phyloP scores from a whole-genome alignment of 192 early-diverging fungal species.

The Obelidium mucronatum region DNA sequence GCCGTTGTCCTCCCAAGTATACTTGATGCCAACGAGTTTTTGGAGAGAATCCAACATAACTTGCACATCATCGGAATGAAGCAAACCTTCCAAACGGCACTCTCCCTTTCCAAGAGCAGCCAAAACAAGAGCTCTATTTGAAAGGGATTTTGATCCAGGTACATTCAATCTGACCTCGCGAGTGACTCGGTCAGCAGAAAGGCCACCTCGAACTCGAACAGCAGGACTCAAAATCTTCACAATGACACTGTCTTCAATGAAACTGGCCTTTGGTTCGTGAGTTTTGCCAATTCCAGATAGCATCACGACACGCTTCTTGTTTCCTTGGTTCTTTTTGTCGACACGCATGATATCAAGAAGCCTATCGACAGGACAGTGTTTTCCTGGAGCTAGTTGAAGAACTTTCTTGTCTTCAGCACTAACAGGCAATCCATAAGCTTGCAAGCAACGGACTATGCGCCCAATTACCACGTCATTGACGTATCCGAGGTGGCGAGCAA shows the following conservation, averaged over 20 bases:
- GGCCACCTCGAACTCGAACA: slow-evolving; percentile 56
- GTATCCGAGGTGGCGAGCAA: slow-evolving; percentile 86
- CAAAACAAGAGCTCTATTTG: slow-evolving; percentile 92
- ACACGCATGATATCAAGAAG: slow-evolving; percentile 92
- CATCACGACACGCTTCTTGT: slow-evolving; percentile 90
- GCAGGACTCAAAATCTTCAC: slow-evolving; percentile 81
- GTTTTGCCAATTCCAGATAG: slow-evolving; percentile 85
- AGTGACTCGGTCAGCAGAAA: slow-evolving; percentile 42
- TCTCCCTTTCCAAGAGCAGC: slow-evolving; percentile 87
- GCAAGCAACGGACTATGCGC: slow-evolving; percentile 82
- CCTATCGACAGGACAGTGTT: slow-evolving; percentile 73
- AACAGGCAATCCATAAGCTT: slow-evolving; percentile 88
- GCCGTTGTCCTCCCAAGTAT: slow-evolving; percentile 93
- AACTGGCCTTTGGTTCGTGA: slow-evolving; percentile 80
- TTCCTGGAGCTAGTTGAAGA: slow-evolving; percentile 62
- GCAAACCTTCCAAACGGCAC: slow-evolving; percentile 82
- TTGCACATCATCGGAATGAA: slow-evolving; percentile 98
- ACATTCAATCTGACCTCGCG: slow-evolving; percentile 69
- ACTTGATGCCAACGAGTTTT: slow-evolving; percentile 84
- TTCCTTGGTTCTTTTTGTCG: slow-evolving; percentile 96
- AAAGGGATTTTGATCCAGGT: slow-evolving; percentile 97
- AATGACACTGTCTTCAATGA: slow-evolving; percentile 87
- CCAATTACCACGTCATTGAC: slow-evolving; percentile 87
- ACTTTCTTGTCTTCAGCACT: slow-evolving; percentile 83
- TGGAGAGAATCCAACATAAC: slow-evolving; percentile 94